A percentile compares a stretch with the other conserved stretches of the same genome.
phyloP scores from a whole-genome alignment of 1,284 basidiomycete genomes.

The Phaffia rhodozyma region DNA sequence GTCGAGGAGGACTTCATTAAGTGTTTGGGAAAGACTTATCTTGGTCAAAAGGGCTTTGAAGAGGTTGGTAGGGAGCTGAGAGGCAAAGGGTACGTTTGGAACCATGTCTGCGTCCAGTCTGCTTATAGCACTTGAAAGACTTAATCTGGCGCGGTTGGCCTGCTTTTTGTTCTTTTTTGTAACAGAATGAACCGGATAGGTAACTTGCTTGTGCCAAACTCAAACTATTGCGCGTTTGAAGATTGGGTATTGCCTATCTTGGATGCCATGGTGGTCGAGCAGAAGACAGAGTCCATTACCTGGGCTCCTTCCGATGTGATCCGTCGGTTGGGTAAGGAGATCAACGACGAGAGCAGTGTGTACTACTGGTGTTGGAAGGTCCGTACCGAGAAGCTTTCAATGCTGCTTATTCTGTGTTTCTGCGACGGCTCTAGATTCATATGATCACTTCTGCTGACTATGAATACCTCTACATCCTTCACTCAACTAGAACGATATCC shows the following conservation, averaged over 20 bases:
- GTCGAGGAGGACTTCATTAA: conserved; percentile 99
- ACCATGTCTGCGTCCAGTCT: neutral
- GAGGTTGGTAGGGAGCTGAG: conserved; percentile 81
- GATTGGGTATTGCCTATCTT: conserved; percentile 96
- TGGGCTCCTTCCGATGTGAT: conserved; percentile 97
- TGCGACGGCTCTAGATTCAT: neutral
- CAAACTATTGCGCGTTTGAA: conserved; percentile 99
- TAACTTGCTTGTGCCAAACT: conserved; percentile 95
- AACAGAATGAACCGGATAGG: conserved; percentile 80
- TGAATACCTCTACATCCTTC: conserved; percentile 27
- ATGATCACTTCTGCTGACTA: conserved; percentile 13
- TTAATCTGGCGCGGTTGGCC: neutral
- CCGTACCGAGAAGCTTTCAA: conserved; percentile 27
- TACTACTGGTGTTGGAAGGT: conserved; percentile 99
- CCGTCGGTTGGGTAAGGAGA: conserved; percentile 75
- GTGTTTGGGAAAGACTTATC: conserved; percentile 88
- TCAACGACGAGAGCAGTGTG: conserved; percentile 83
- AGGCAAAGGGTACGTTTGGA: conserved; percentile 47
- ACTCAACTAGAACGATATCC: conserved; percentile 73
- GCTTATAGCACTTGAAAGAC: neutral
- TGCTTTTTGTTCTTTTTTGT: neutral
- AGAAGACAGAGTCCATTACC: conserved; percentile 43
- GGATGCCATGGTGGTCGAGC: conserved; percentile 81
- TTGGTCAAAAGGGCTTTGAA: conserved; percentile 70
- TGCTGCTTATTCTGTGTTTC: neutral